Evolutionary conservation across 345 rosid species (phyloP).

Genomic region (Syzygium aqueum): DNA sequence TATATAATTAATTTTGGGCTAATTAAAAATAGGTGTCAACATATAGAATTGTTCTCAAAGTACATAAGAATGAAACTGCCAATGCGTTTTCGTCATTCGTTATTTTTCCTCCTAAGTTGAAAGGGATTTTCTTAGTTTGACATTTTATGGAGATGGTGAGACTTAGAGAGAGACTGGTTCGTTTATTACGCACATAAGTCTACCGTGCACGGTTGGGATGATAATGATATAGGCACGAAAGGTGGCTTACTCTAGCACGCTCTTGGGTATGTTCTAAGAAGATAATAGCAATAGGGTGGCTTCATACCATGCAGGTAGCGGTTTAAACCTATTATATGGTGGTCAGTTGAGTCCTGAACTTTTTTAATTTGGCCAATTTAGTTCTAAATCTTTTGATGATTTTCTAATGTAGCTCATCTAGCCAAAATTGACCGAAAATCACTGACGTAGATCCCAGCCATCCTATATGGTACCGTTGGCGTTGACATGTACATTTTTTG

Average conservation of each 20-base stretch:
- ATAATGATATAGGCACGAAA: no score
- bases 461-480: no score
- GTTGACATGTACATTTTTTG: background rate
- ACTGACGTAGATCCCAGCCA: no score
- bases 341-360: accelerated
- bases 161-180: no score
- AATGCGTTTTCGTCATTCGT: background rate
- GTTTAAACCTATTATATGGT: background rate
- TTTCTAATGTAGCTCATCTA: background rate
- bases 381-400: background rate
- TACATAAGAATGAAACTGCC: background rate
- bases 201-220: no score
- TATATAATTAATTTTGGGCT: no score
- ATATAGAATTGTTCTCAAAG: background rate
- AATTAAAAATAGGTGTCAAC: no score
- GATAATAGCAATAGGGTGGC: background rate
- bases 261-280: background rate
- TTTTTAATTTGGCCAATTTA: background rate
- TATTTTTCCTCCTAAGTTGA: background rate
- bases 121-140: no score
- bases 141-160: no score
- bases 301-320: background rate
- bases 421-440: background rate
- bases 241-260: background rate
- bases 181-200: no score